A percentile compares a stretch with the other conserved stretches of the same genome.
Evolutionary conservation across 805 yeast genomes (phyloP).

Genomic region (Jamesozyma lodderae): DNA sequence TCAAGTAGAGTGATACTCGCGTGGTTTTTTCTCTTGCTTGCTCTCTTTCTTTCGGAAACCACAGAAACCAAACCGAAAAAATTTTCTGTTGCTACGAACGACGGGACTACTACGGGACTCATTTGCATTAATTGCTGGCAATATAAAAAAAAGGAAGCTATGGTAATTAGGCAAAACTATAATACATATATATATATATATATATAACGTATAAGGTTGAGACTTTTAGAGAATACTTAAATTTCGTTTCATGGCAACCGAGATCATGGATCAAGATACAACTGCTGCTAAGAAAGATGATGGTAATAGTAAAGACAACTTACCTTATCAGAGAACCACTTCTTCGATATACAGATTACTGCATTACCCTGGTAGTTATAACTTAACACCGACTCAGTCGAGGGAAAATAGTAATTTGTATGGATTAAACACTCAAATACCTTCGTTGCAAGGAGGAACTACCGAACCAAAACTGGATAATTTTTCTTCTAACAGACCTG

Average conservation of each 20-base stretch:
- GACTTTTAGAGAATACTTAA: no score
- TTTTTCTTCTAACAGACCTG: conserved; percentile 10
- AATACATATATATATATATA: no score
- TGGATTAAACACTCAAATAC: not conserved
- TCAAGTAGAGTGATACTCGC: no score
- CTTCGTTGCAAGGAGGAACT: not conserved
- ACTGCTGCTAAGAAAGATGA: conserved; percentile 2
- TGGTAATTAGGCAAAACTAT: no score
- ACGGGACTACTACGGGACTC: not conserved
- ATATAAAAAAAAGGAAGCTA: no score
- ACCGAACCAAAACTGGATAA: no score
- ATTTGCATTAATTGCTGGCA: no score
- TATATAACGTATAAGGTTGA: no score
- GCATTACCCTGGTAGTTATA: conserved; percentile 6
- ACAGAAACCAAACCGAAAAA: not conserved
- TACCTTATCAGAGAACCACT: conserved; percentile 8
- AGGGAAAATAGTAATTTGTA: not conserved
- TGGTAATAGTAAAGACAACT: not conserved
- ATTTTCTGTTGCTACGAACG: conserved; percentile 3
- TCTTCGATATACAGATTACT: conserved; percentile 13
- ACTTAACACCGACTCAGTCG: not conserved
- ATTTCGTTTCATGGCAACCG: no score
- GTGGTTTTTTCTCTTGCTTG: no score
- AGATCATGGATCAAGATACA: conserved; percentile 1
- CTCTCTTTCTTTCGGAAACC: conserved; percentile 1